A percentile compares a stretch with the other conserved stretches of the same genome.
phyloP scores from a whole-genome alignment of 2,329 filamentous ascomycete genomes.

The Aspergillus sp. region DNA sequence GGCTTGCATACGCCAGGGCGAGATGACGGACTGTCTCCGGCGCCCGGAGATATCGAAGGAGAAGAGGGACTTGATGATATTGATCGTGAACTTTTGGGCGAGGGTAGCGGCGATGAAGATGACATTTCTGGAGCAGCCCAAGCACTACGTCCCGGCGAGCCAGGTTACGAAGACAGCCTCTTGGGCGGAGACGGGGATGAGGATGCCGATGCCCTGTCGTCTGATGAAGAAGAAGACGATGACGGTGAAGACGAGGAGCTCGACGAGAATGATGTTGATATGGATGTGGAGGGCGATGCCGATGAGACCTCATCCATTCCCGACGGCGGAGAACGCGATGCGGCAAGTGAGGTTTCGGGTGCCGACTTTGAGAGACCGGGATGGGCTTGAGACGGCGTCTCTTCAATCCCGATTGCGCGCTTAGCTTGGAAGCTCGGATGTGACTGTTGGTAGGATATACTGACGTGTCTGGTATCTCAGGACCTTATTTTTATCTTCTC shows the following conservation, averaged over 20 bases:
- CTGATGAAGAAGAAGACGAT: constrained; percentile 36
- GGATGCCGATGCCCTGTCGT: constrained; percentile 31
- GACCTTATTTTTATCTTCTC: not conserved
- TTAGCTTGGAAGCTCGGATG: not conserved
- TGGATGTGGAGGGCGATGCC: constrained; percentile 24
- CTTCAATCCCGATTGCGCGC: not conserved
- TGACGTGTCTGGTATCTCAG: not conserved
- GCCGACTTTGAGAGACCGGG: constrained; percentile 28
- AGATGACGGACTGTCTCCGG: constrained; percentile 29
- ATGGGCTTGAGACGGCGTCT: constrained; percentile 14
- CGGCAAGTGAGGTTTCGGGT: constrained; percentile 36
- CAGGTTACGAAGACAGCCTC: constrained; percentile 33
- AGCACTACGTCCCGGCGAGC: constrained; percentile 27
- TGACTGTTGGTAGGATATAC: not conserved
- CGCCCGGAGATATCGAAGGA: constrained; percentile 35
- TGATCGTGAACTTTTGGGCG: constrained; percentile 44
- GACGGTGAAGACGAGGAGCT: constrained; percentile 40
- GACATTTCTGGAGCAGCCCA: constrained; percentile 24
- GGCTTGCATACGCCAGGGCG: constrained; percentile 31
- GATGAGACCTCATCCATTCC: constrained; percentile 40
- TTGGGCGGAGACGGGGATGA: constrained; percentile 31
- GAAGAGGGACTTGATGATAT: constrained; percentile 43
- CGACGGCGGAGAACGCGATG: constrained; percentile 39
- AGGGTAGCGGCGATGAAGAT: constrained; percentile 43
- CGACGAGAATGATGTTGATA: constrained; percentile 35